phyloP scores from a whole-genome alignment of 2,329 filamentous ascomycete genomes.

The Epichloe glyceriae region DNA sequence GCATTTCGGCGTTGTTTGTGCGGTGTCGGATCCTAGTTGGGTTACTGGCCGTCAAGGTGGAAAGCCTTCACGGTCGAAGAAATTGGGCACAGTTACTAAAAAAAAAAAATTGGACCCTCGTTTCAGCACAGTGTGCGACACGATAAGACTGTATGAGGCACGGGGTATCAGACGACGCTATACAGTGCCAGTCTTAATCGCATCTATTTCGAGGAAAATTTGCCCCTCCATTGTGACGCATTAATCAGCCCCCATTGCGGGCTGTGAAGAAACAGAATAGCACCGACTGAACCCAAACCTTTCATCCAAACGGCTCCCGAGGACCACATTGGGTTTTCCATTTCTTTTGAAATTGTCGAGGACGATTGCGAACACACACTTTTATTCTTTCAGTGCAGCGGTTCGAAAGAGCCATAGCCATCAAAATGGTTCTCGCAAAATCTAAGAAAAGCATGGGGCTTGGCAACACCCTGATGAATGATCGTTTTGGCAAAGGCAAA shows the following conservation, averaged over 20 bases:
- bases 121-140: constrained; percentile 8
- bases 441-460: constrained; percentile 91
- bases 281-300: not conserved
- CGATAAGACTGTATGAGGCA: constrained; percentile 17
- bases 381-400: not conserved
- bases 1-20: constrained; percentile 41
- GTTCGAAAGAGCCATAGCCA: constrained; percentile 5
- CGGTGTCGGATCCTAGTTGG: not conserved
- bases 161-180: fast-evolving
- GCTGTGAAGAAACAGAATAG: not conserved
- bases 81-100: constrained; percentile 11
- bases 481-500: constrained; percentile 91
- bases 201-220: constrained; percentile 23
- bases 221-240: constrained; percentile 34
- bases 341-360: not conserved
- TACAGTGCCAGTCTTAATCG: constrained; percentile 17
- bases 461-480: constrained; percentile 97
- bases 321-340: not conserved
- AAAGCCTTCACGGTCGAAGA: constrained; percentile 4
- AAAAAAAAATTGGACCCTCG: constrained; percentile 18
- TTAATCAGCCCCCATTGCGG: constrained; percentile 22
- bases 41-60: constrained; percentile 3
- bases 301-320: not conserved
- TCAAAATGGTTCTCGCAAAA: constrained; percentile 57
- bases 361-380: not conserved